Evolutionary conservation across 2,329 filamentous ascomycete genomes (phyloP), one percentile per base, ranked within the genome.

Genomic region (Chaetomium sp.): DNA sequence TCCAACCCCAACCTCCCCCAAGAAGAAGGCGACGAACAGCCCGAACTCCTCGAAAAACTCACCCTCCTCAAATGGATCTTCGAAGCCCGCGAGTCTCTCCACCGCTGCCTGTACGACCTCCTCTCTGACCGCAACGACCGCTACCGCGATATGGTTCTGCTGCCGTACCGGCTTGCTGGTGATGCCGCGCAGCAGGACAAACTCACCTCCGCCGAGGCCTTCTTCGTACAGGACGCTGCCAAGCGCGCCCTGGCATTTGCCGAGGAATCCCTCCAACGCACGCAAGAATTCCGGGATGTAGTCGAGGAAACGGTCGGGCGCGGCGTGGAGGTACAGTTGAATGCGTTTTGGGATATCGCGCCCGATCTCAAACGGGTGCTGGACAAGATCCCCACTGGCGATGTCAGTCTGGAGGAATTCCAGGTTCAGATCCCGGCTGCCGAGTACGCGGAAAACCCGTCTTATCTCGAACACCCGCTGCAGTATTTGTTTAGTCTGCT

Each of bases 61-160:
- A 97, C 92, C 0, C 81, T 96, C 48, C 78, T 97, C 11, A 99
- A 97, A 67, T 97, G 94, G 91, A 84, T 97, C 7, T 97, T 96
- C 64, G 94, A 99, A 69, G 87, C 88, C 1, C 85, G 91, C n/a
- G 94, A 99, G 71, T 79, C 82, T 47, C 78, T 97, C 7, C 87
- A 97, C 72, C 85, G 89, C 44, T 88, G 90, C 64, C 81, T 92
- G 52, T 96, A 90, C 67, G 88, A 95, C 64, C 75, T 97, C 9
- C 81, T 96, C 37, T 86, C 85, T 19, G 89, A 91, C 68, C 87
- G 91, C 51, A 94, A 96, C 66, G 82, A 91, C 56, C 86, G 89
- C 37, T 97, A 96, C 70, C 85, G 88, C 62, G 84, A 88, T 53
- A 86, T 96, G 64, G 87, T 96, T 6, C 74, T 95, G 6, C 82